Conservation (phyloP, 2,329 filamentous ascomycete species). For the Amesomyces nigricolor region DNA sequence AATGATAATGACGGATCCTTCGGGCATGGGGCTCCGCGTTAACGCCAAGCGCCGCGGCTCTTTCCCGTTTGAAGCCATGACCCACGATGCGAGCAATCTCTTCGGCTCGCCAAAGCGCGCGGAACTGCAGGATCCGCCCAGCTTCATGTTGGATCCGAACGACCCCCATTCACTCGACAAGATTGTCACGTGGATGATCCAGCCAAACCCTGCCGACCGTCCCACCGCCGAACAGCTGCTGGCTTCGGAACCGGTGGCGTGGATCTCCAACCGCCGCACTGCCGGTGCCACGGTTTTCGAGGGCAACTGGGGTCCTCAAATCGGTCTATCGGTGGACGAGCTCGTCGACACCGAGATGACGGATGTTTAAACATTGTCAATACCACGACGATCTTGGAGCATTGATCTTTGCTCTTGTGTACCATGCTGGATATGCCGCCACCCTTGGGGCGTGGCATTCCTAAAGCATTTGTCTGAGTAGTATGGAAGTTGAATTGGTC, state of each 20-base stretch:
- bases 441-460: constrained; percentile 17
- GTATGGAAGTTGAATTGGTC: constrained; percentile 22
- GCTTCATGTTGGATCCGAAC: constrained; percentile 77
- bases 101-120: constrained; percentile 46
- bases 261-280: constrained; percentile 70
- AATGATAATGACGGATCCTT: constrained; percentile 9
- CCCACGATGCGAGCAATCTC: constrained; percentile 36
- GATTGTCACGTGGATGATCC: constrained; percentile 84
- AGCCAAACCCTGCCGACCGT: constrained; percentile 64
- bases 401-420: constrained; percentile 20
- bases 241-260: constrained; percentile 65
- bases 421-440: constrained; percentile 33
- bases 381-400: constrained; percentile 20
- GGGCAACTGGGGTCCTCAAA: constrained; percentile 87
- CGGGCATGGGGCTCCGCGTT: constrained; percentile 5
- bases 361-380: constrained; percentile 40
- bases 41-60: constrained; percentile 5
- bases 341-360: constrained; percentile 53
- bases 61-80: constrained; percentile 26
- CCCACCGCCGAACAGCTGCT: constrained; percentile 72
- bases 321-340: constrained; percentile 30
- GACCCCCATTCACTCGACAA: constrained; percentile 73
- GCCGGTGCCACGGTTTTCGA: constrained; percentile 94
- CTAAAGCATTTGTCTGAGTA: constrained; percentile 25
- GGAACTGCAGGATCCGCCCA: constrained; percentile 59